Conservation (phyloP, 768 basidiomycete species). For the Suillus discolor region DNA sequence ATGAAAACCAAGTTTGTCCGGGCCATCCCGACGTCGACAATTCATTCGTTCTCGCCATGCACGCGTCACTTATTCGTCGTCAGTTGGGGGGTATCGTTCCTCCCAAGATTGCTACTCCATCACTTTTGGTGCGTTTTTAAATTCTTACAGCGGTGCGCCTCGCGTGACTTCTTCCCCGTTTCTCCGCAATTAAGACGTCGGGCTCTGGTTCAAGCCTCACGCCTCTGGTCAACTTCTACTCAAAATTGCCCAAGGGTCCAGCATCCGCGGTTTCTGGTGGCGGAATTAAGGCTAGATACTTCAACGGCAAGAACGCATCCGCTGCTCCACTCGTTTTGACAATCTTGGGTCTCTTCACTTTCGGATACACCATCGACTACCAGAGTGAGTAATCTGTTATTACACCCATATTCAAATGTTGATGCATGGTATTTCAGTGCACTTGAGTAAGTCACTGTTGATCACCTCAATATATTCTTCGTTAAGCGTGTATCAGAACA, state of each 20-base stretch:
- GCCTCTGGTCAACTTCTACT: conserved; percentile 93
- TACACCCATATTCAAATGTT: conserved; percentile 9
- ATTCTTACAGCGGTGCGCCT: background rate
- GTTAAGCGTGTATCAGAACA: conserved; percentile 57
- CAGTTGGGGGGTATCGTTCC: conserved; percentile 86
- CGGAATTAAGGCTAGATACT: conserved; percentile 84
- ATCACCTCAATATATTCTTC: background rate
- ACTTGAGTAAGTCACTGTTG: conserved; percentile 64
- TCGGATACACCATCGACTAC: conserved; percentile 89
- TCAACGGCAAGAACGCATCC: conserved; percentile 85
- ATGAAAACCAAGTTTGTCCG: conserved; percentile 8
- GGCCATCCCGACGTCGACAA: conserved; percentile 21
- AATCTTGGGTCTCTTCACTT: conserved; percentile 66
- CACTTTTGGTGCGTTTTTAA: conserved; percentile 63
- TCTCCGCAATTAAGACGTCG: conserved; percentile 55
- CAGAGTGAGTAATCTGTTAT: conserved; percentile 62
- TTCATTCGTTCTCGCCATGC: conserved; percentile 53
- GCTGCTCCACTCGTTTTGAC: conserved; percentile 65
- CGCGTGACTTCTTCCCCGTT: conserved; percentile 15
- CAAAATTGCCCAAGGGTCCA: conserved; percentile 91
- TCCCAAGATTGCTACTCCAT: conserved; percentile 93
- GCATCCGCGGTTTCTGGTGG: conserved; percentile 63
- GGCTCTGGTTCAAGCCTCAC: conserved; percentile 80
- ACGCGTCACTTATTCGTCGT: conserved; percentile 81
- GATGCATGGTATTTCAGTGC: conserved; percentile 52